Base-by-base conservation (phyloP, 495 filamentous ascomycete species). In the Aspergillus haitiensis region DNA sequence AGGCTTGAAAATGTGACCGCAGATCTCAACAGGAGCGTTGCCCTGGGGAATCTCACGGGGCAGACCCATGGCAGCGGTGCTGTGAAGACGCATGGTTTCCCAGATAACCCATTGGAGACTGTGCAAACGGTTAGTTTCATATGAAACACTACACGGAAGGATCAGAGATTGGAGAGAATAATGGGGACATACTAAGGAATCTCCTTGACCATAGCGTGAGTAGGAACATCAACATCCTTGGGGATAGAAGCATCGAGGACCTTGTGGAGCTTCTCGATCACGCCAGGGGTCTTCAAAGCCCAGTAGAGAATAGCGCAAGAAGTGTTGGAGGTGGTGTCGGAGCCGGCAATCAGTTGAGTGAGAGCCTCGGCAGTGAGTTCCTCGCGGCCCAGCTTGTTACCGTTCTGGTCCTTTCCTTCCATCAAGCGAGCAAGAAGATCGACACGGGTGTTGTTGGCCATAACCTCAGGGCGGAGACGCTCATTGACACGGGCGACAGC, bases 21-120 rank as follows among this genome's bases (percentile, higher is more conserved):
- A 64, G 64, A 87, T 74, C 10, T 73, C 72, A 57, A 88, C 67
- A 46, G 84, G 84, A 4, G 75, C 58, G 18, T 83, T 80, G 47
- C 80, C 86, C 0, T 77, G 64, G 7, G 91, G 91, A 27, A 96
- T 85, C 65, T 89, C 76, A 5, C 93, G 87, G 3, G 93, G 92
- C 1, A 98, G 88, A 35, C 92, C 92, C 70, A 96, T 88, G 35
- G 89, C 86, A 5, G 92, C 93, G 11, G 93, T 96, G 58, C 84
- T 87, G 82, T 97, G 93, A 72, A 91, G 88, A 60, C 93, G 90
- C 69, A 97, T 85, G 12, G 90, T 92, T 74, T 98, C 93, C 73
- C 87, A 88, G 73, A 97, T 91, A 44, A 95, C 87, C 60, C 80
- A 84, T 61, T 87, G 77, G 18, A 96, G 83, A 72, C 78, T 78